phyloP scores from a whole-genome alignment of 192 early-diverging fungal genomes.

The Entomortierella chlamydospora region DNA sequence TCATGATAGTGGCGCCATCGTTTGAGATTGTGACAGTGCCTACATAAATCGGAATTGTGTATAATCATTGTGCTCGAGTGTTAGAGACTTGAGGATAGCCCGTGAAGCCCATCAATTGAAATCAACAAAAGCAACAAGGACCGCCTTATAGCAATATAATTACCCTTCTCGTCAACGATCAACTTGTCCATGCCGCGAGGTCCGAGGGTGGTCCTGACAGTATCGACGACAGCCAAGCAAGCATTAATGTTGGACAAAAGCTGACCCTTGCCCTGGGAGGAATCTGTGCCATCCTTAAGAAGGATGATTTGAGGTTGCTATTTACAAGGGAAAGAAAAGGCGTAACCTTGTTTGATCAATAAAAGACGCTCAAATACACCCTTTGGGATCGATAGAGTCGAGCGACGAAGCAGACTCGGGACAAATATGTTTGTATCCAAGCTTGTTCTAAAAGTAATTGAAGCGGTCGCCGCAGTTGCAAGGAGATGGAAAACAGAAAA shows the following conservation, averaged over 20 bases:
- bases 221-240: conserved; percentile 94
- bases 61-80: too few species aligned
- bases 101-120: not conserved
- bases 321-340: not conserved
- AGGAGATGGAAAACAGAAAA: not conserved
- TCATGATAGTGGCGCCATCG: conserved; percentile 99
- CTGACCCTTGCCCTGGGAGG: conserved; percentile 97
- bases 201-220: conserved; percentile 95
- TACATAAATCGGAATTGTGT: too few species aligned
- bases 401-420: too few species aligned
- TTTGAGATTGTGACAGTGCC: conserved; percentile 96
- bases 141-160: not conserved
- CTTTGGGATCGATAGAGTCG: too few species aligned
- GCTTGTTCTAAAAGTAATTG: too few species aligned
- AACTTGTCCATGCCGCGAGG: conserved; percentile 99
- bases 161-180: conserved; percentile 93
- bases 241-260: conserved; percentile 98
- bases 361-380: too few species aligned
- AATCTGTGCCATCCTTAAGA: conserved; percentile 98
- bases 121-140: not conserved
- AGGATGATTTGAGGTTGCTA: conserved; percentile 99
- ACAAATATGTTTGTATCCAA: too few species aligned
- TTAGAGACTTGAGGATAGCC: not conserved
- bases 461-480: not conserved
- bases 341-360: not conserved